phyloP scores from a whole-genome alignment of 306 rosid species.

The Prunus persica region Prunus_persica_NCBIv2 NC_034009.1:12990001-12990500 shows the following conservation, averaged over 20 bases:
- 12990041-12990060: conserved; percentile 32
- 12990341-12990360: too few species aligned
- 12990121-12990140: background rate
- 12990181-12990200: background rate
- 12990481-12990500: too few species aligned
- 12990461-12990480: too few species aligned
- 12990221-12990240: background rate
- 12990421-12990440: too few species aligned
- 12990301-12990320: too few species aligned
- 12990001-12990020: conserved; percentile 29
- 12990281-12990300: background rate
- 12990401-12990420: too few species aligned
- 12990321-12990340: too few species aligned
- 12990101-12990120: conserved; percentile 30
- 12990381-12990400: too few species aligned
- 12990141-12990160: background rate
- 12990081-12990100: conserved; percentile 40
- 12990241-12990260: background rate
- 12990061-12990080: background rate
- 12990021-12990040: conserved; percentile 33
- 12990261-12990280: background rate
- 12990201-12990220: background rate
- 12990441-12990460: too few species aligned
- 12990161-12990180: background rate
- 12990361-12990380: too few species aligned